A percentile compares a stretch with the other conserved stretches of the same genome.
phyloP scores from a whole-genome alignment of 177 flowering plant genomes.

The Vitis hybrid region DNA sequence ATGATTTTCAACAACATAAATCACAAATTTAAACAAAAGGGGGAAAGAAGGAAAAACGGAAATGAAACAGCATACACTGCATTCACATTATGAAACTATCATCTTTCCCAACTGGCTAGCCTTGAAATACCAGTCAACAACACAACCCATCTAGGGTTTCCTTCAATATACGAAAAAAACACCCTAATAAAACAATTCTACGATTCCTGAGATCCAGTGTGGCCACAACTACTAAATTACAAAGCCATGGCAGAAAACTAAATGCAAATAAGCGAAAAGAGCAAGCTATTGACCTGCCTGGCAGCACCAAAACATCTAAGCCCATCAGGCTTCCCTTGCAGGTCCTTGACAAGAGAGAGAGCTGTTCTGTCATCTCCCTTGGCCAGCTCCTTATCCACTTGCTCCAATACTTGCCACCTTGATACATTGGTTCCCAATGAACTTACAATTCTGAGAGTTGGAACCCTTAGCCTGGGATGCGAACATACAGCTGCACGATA shows the following conservation, averaged over 20 bases:
- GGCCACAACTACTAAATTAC: neutral
- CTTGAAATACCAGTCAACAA: too few species aligned
- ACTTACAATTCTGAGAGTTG: constrained; percentile 18
- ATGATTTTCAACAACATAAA: too few species aligned
- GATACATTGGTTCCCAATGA: constrained; percentile 26
- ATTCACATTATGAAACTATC: neutral
- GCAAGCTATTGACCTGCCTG: constrained; percentile 50
- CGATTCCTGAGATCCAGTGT: too few species aligned
- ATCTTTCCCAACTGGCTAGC: too few species aligned
- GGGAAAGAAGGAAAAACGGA: neutral
- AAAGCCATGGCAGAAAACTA: neutral
- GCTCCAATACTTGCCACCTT: constrained; percentile 41
- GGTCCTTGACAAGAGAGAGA: constrained; percentile 59
- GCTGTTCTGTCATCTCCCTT: constrained; percentile 76
- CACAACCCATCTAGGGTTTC: too few species aligned
- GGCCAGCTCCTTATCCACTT: constrained; percentile 60
- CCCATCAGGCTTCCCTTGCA: constrained; percentile 67
- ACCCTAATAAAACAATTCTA: too few species aligned
- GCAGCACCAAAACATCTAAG: constrained; percentile 75
- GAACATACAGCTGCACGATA: constrained; percentile 5
- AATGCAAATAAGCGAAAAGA: neutral
- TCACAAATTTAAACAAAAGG: too few species aligned
- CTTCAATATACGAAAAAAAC: too few species aligned
- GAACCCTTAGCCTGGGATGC: constrained; percentile 6
- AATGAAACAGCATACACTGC: neutral